Evolutionary conservation across 148 eudicot genomes (phyloP), one percentile per base, ranked within the genome.

Genomic region (Nyssa sinensis): DNA sequence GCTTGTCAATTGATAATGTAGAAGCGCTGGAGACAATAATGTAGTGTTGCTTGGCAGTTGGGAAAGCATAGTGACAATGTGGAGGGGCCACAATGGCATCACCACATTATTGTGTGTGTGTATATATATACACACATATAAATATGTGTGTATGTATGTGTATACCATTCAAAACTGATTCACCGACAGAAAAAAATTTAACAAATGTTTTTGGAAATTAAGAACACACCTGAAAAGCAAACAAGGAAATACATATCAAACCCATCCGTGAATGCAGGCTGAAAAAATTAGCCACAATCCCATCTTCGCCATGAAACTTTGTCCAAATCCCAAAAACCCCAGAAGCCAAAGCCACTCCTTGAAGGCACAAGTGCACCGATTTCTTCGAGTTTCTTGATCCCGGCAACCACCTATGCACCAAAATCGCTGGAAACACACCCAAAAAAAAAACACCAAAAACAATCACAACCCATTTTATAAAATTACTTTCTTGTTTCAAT

Each of bases 191-290:
- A 14, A 44, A 12, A 2, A 44, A 44, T 44, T 11, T 12, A 19
- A 44, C 16, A 11, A 53, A 37, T 37, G 25, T 17, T 5, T 25
- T 34, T 21, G 34, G 29, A 53, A 12, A 35, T 1, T 24, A 49
- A n/a, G 77, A 75, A 59, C 39, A 35, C 55, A 93, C 97, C 94
- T 93, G 97, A 86, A 86, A 78, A 12, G 77, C 94, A 71, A 93
- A 93, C 69, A 93, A 72, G 80, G 73, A 60, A 64, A 93, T 47
- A 78, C 89, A 91, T 33, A 85, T 61, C 73, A 93, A 75, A 55
- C 98, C 97, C 98, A 93, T 81, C 98, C 94, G 91, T 53, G 97
- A 93, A 83, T 91, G 98, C 76, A 93, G 77, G 71, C 92, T 91
- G 78, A 82, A 93, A 86, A 93, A 93, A 88, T 91, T 93, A 74